Base-by-base conservation (phyloP, 176 grass and related monocot species). In the Elaeis guineensis region DNA sequence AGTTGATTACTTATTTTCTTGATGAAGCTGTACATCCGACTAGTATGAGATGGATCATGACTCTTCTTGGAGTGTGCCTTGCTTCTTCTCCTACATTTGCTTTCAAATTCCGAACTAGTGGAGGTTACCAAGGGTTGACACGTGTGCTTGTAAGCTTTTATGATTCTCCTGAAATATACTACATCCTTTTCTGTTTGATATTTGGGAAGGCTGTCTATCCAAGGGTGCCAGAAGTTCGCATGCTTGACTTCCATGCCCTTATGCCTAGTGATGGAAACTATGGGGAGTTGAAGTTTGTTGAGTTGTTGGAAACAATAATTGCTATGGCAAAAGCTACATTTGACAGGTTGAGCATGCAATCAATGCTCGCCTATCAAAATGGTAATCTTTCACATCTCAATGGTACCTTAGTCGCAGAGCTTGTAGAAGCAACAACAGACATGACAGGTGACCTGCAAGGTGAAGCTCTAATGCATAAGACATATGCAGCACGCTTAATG, bases 101-200 rank as follows among this genome's bases (percentile, higher is more conserved):
- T 56, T 71, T 86, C 59, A 98, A 75, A 67, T 98, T 98, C 25
- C 84, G 82, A 21, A 67, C 66, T 63, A 92, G 84, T 77, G 78
- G 82, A 61, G 79, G 94, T 63, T 98, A 93, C 77, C 94, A 92
- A 73, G 65, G 78, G 35, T 53, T 98, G 82, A 85, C 75, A 73
- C 84, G 73, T 58, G 84, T 98, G 60, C 87, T 98, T 75, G 82
- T 84, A 61, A 83, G 85, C 77, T 98, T 93, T 67, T 81, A 89
- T 29, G 94, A 98, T 78, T 98, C 94, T 52, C 94, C 94, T 73
- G 94, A 98, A 73, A 89, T 98, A 89, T 98, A 98, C 66, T 98
- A 98, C 76, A 98, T 98, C 65, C 53, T 98, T 19, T 98, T 98
- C 65, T 98, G 94, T 78, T 83, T 98, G 62, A 69, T 98, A 72